Base-by-base conservation (phyloP, 352 stramenopile species). In the Globisporangium iwayamae region DNA sequence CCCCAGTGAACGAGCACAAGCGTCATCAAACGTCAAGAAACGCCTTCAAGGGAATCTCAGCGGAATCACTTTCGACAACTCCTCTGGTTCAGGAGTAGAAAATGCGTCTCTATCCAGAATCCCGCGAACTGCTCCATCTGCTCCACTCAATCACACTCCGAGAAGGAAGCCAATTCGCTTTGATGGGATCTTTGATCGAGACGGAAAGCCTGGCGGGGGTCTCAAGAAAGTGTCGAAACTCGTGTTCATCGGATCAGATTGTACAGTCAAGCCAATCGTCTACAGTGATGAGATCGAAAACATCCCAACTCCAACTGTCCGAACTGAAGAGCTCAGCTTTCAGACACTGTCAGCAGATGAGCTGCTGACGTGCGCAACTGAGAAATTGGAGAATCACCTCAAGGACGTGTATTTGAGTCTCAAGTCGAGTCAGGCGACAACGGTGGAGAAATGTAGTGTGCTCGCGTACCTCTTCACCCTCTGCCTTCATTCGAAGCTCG, bases 381-480 rank as follows among this genome's bases (percentile, higher is more conserved):
- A 89, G 46, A 63, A 69, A 18, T 59, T 95, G 34, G 81, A 95
- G 63, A 74, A 67, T 16, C 81, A 95, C 9, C 62, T 93, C 39
- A 91, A 90, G 51, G 79, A 88, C 25, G 79, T 93, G 18, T 94
- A 93, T 60, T 59, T 88, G 51, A 78, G 71, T 50, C 67, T 95
- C 6, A 91, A 90, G 60, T 65, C 71, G n/a, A 59, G 54, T 14
- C 58, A 80, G 1, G 39, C 62, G 1, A 57, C 20, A 10, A 50
- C 47, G 0, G 3, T 51, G 4, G 73, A 87, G 41, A 85, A 79
- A 43, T 70, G 72, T 18, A 85, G 79, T 48, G 70, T 85, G 1
- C 71, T 93, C 38, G 65, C 66, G 22, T 88, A 93, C 25, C 67
- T 95, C 9, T 85, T 85, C 20, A 73, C 69, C 22, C 70, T 88